phyloP scores from a whole-genome alignment of 2,329 filamentous ascomycete genomes.

The Bipolaris sorokiniana region DNA sequence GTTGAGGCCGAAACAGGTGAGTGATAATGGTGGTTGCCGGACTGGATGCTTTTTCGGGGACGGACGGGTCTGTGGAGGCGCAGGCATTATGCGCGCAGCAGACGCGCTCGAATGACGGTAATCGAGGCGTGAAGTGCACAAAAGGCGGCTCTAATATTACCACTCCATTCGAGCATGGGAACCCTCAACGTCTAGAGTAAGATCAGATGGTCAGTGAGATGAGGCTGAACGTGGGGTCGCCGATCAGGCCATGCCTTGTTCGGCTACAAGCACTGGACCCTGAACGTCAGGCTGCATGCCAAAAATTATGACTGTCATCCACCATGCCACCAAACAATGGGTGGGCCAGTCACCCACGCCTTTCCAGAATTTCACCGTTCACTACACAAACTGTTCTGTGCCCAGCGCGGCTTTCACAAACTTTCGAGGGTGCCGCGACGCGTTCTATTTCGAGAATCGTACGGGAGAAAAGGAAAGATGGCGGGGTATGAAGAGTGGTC shows the following conservation, averaged over 20 bases:
- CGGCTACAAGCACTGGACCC: constrained; percentile 25
- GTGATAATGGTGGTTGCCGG: background rate
- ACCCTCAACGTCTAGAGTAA: background rate
- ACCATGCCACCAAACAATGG: constrained; percentile 34
- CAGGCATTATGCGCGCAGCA: background rate
- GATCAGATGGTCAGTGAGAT: background rate
- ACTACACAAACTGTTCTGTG: constrained; percentile 38
- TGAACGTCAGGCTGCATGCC: constrained; percentile 34
- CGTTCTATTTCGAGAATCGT: constrained; percentile 21
- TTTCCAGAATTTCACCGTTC: constrained; percentile 38
- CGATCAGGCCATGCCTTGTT: constrained; percentile 11
- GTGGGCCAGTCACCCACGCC: constrained; percentile 30
- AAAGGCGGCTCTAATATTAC: background rate
- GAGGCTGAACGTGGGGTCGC: constrained; percentile 4
- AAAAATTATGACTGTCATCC: constrained; percentile 35
- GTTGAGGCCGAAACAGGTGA: background rate
- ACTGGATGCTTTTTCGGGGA: background rate
- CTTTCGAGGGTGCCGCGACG: constrained; percentile 42
- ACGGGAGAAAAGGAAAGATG: constrained; percentile 26
- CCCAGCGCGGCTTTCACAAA: constrained; percentile 40
- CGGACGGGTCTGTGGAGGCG: background rate
- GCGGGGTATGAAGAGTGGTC: constrained; percentile 42
- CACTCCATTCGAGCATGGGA: background rate
- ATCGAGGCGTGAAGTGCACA: background rate
- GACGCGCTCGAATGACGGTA: background rate